Base-by-base conservation (phyloP, 139 green algal genomes). In the Trebouxia sp. region DNA sequence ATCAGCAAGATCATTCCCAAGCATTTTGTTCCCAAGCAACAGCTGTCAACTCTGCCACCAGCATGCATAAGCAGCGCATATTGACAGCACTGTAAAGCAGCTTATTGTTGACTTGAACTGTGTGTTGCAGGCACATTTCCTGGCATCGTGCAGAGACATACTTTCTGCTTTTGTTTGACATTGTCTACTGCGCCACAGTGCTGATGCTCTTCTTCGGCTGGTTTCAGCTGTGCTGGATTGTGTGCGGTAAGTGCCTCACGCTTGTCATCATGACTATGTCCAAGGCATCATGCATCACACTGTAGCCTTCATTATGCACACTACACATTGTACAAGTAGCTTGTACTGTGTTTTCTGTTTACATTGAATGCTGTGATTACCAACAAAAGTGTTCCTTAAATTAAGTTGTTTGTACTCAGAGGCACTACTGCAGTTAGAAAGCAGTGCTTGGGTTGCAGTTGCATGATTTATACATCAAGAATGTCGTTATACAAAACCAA, bases 161-260 rank as follows among this genome's bases (percentile, higher is more conserved):
- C 12, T 22, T 91, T 28, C 82, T 93, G 26, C 74, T 90, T 6
- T 35, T 90, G 8, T 42, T 91, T 37, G 82, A 78, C n/a, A 53
- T 84, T 5, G 51, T 90, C 22, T 85, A 86, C 24, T 78, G 37
- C n/a, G 91, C 89, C 75, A 84, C 85, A n/a, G 50, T 80, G 20
- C 0, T 87, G 53, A 80, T 91, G 79, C 85, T 93, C 43, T 50
- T 89, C 8, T 93, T 93, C 79, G 89, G 85, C 26, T 83, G 80
- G 15, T 65, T 20, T 7, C 89, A 92, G 75, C 85, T 76, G 66
- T 45, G 66, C 17, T 77, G 72, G 9, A 62, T 92, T n/a, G 7
- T 84, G 1, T 79, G 85, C 8, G 88, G 88, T 92, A 80, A 65
- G 85, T 6, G 7, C 45, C 11, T 4, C 12, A 15, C 10, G 14